Evolutionary conservation across 1,284 basidiomycete genomes (phyloP).

Genomic region (Hypsizygus ulmarius): DNA sequence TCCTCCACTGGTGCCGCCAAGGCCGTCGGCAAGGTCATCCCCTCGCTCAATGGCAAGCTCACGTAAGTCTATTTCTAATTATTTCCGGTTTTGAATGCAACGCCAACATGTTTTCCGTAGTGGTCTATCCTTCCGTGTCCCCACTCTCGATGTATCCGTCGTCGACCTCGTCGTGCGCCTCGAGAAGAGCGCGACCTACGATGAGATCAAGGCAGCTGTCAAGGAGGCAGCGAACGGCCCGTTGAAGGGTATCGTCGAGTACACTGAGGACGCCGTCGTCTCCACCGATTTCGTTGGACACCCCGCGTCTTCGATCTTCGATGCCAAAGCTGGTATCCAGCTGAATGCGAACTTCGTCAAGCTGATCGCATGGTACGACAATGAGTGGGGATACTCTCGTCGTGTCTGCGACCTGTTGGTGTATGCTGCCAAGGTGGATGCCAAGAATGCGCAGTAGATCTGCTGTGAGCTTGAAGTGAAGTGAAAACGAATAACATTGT

Average conservation of each 20-base stretch:
- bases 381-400: conserved; percentile 95
- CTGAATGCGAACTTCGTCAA: conserved; percentile 96
- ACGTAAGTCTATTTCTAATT: conserved; percentile 51
- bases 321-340: conserved; percentile 90
- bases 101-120: conserved; percentile 36
- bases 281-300: conserved; percentile 92
- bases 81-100: not conserved
- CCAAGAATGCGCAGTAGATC: conserved; percentile 23
- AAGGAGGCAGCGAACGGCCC: conserved; percentile 79
- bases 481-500: too few relatives aligned
- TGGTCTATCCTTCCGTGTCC: conserved; percentile 97
- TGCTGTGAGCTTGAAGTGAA: not conserved
- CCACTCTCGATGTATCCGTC: conserved; percentile 95
- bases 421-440: conserved; percentile 79
- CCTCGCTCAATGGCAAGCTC: conserved; percentile 94
- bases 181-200: conserved; percentile 85
- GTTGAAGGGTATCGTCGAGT: conserved; percentile 84
- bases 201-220: conserved; percentile 88
- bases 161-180: conserved; percentile 96
- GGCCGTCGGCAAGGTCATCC: conserved; percentile 99
- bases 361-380: conserved; percentile 95
- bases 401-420: conserved; percentile 91
- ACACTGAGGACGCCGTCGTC: conserved; percentile 95
- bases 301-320: conserved; percentile 82
- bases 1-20: conserved; percentile 99